These are phyloP conservation scores for Starmerella stigmatis DNA, from an alignment of 805 yeast species.

Conservation along the genomic window DNA sequence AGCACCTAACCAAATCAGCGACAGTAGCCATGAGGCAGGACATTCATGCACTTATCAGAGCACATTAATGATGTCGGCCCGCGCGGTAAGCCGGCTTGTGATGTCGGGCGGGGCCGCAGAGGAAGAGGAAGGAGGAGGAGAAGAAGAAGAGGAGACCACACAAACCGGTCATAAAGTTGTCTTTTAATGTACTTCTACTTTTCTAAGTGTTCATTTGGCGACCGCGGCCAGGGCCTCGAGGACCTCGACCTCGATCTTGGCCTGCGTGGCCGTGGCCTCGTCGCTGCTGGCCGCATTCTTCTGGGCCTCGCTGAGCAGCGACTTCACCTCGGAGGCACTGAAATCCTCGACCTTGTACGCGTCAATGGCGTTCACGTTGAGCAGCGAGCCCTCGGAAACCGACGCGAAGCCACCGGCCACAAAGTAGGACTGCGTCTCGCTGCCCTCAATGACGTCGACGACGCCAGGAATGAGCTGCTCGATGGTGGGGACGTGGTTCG, in stretches of 20 bases:
- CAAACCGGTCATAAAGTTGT: background rate
- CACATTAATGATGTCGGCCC: too few species aligned
- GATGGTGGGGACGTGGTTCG: constrained; percentile 94
- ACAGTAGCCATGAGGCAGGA: too few species aligned
- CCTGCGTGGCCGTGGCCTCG: constrained; percentile 85
- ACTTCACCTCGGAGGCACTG: constrained; percentile 63
- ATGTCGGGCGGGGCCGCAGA: too few species aligned
- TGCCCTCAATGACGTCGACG: constrained; percentile 75
- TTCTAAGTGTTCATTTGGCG: constrained; percentile 43
- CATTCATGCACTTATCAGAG: too few species aligned
- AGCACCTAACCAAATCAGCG: too few species aligned
- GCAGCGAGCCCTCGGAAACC: constrained; percentile 85
- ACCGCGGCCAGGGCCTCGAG: constrained; percentile 84
- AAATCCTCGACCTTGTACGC: constrained; percentile 87
- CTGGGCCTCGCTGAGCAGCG: constrained; percentile 84
- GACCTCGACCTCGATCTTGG: constrained; percentile 89
- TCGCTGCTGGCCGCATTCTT: constrained; percentile 74
- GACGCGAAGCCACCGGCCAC: constrained; percentile 95
- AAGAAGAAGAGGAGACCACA: too few species aligned
- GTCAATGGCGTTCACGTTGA: constrained; percentile 87
- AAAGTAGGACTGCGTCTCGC: constrained; percentile 69
- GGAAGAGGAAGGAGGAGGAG: too few species aligned
- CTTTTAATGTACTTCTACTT: constrained; percentile 6
- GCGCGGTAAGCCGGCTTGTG: too few species aligned
- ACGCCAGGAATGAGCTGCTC: constrained; percentile 96